A percentile compares a stretch with the other conserved stretches of the same genome.
Conservation (phyloP, 2,329 filamentous ascomycete genomes). For the Drechslera avenae region DNA sequence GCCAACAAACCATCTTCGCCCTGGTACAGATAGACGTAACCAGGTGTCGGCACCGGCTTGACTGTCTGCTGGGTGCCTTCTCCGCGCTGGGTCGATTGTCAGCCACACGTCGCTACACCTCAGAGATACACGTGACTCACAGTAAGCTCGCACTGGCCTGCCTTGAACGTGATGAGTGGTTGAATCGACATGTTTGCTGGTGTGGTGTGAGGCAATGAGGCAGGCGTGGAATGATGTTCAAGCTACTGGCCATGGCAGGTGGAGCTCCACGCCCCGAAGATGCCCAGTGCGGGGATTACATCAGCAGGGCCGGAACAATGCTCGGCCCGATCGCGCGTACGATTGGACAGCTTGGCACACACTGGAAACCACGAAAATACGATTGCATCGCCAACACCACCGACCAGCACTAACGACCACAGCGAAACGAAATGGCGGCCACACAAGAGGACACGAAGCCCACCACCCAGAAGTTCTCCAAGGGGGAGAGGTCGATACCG, state of each 20-base stretch:
- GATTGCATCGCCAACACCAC: slow-evolving; percentile 18
- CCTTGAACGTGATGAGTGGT: slow-evolving; percentile 95
- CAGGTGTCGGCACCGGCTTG: slow-evolving; percentile 72
- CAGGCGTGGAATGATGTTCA: no score
- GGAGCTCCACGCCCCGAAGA: slow-evolving; percentile 11
- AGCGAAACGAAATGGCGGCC: slow-evolving; percentile 71
- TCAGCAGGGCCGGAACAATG: slow-evolving; percentile 8
- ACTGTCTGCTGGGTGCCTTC: slow-evolving; percentile 60
- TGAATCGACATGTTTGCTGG: slow-evolving; percentile 71
- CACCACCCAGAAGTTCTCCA: slow-evolving; percentile 92
- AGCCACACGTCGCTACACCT: slow-evolving; percentile 10
- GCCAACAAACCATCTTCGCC: slow-evolving; percentile 73
- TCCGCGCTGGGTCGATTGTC: slow-evolving; percentile 26
- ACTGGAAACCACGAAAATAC: slow-evolving; percentile 19
- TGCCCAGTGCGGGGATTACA: no score
- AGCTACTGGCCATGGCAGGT: slow-evolving; percentile 23
- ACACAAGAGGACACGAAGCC: slow-evolving; percentile 38
- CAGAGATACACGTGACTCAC: slow-evolving; percentile 58
- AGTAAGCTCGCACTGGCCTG: slow-evolving; percentile 83
- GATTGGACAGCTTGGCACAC: slow-evolving; percentile 21
- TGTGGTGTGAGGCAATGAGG: slow-evolving; percentile 18
- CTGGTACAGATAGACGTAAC: slow-evolving; percentile 89
- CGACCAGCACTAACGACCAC: slow-evolving; percentile 40
- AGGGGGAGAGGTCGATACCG: slow-evolving; percentile 91
- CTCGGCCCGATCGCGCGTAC: slow-evolving; percentile 18